These are phyloP conservation scores for Coemansia aciculifera DNA, from an alignment of 192 early-diverging fungal genomes.

Conservation along the genomic window DNA sequence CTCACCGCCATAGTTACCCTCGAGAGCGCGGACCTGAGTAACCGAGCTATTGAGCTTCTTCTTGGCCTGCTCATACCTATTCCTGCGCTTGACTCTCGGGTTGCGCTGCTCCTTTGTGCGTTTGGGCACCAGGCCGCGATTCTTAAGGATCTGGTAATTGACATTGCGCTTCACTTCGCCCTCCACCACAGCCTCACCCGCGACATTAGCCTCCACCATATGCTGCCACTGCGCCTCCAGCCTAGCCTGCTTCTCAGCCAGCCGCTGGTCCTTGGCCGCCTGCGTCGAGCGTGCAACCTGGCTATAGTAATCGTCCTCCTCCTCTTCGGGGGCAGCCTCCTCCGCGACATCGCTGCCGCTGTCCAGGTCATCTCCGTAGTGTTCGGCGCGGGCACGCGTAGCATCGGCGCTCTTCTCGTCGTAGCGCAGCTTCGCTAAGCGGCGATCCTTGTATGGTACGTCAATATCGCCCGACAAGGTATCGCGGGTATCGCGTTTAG, in stretches of 20 bases:
- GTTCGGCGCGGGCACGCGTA: slow-evolving; percentile 17
- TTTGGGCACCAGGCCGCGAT: slow-evolving; percentile 90
- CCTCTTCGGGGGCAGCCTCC: neutral
- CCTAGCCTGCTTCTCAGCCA: slow-evolving; percentile 58
- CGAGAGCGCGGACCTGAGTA: slow-evolving; percentile 68
- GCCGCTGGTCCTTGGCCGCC: slow-evolving; percentile 46
- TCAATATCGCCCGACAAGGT: slow-evolving; percentile 75
- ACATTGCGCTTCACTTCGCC: slow-evolving; percentile 73
- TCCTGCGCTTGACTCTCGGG: slow-evolving; percentile 88
- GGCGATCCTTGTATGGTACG: slow-evolving; percentile 73
- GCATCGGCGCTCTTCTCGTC: slow-evolving; percentile 25
- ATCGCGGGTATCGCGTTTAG: slow-evolving; percentile 40
- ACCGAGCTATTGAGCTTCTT: slow-evolving; percentile 86
- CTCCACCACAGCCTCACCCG: slow-evolving; percentile 52
- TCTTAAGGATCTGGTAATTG: slow-evolving; percentile 89
- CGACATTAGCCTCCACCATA: slow-evolving; percentile 51
- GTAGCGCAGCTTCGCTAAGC: slow-evolving; percentile 26
- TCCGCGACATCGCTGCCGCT: slow-evolving; percentile 56
- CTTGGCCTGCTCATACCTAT: slow-evolving; percentile 84
- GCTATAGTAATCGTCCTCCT: slow-evolving; percentile 60
- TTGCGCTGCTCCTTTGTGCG: slow-evolving; percentile 93
- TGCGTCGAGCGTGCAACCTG: slow-evolving; percentile 56
- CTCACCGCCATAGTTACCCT: slow-evolving; percentile 87
- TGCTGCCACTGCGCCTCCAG: slow-evolving; percentile 41
- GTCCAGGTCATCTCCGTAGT: slow-evolving; percentile 58